Evolutionary conservation across 805 yeast genomes (phyloP).

Genomic region (Wickerhamiella lipophila): DNA sequence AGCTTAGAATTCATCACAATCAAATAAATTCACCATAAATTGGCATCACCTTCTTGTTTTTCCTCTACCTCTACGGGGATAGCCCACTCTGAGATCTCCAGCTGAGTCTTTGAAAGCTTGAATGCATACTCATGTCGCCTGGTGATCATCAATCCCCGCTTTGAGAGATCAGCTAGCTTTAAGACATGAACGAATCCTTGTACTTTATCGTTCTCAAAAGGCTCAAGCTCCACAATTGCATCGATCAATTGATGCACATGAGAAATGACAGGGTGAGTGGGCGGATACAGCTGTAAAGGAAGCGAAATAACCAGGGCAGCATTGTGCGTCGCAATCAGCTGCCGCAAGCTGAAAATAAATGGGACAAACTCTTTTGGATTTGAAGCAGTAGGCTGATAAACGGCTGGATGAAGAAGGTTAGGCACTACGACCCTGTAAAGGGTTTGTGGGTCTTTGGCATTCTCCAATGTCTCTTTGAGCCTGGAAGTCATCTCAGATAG

Average conservation of each 20-base stretch:
- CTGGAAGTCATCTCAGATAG: not conserved
- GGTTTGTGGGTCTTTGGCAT: conserved; percentile 23
- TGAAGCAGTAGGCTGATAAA: conserved; percentile 44
- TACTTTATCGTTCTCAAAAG: conserved; percentile 53
- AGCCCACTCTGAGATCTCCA: conserved; percentile 91
- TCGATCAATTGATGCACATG: conserved; percentile 51
- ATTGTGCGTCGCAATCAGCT: conserved; percentile 39
- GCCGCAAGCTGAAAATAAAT: conserved; percentile 47
- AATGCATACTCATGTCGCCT: conserved; percentile 71
- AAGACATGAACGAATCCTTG: conserved; percentile 75
- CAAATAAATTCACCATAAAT: not conserved
- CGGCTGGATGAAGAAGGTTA: conserved; percentile 63
- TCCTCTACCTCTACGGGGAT: conserved; percentile 88
- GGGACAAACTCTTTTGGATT: conserved; percentile 40
- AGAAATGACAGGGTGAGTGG: conserved; percentile 36
- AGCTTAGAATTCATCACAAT: too few species aligned
- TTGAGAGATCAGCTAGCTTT: conserved; percentile 61
- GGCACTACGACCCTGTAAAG: conserved; percentile 62
- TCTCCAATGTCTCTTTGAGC: not conserved
- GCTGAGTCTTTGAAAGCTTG: conserved; percentile 66
- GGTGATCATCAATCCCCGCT: conserved; percentile 66
- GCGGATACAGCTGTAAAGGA: conserved; percentile 54
- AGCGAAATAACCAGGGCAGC: conserved; percentile 44
- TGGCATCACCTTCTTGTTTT: conserved; percentile 23
- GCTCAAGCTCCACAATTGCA: conserved; percentile 59